phyloP scores from a whole-genome alignment of 306 rosid species.

The Malus fusca region DNA sequence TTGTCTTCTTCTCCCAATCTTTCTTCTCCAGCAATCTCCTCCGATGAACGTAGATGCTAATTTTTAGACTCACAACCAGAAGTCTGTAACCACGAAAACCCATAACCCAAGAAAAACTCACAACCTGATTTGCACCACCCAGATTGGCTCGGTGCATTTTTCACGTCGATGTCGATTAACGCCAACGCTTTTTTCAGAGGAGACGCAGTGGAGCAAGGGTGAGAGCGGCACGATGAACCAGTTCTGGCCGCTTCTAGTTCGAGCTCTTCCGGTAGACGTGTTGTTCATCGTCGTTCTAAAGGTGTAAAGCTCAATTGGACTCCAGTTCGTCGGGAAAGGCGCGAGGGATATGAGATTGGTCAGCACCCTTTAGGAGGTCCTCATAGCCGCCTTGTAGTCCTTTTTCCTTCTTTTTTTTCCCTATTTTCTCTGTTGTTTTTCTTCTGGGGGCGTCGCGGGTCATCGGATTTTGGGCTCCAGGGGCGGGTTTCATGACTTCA shows the following conservation, averaged over 20 bases:
- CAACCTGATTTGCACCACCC: too few relatives aligned
- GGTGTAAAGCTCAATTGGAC: conserved; percentile 75
- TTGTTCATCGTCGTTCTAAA: conserved; percentile 79
- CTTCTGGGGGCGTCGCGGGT: too few relatives aligned
- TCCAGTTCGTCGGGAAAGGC: conserved; percentile 55
- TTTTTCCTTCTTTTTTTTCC: too few relatives aligned
- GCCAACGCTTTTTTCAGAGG: conserved; percentile 76
- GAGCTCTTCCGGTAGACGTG: conserved; percentile 64
- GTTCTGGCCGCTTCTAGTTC: conserved; percentile 72
- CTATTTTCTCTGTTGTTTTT: too few relatives aligned
- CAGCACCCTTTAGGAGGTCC: conserved; percentile 76
- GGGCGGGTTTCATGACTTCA: too few relatives aligned
- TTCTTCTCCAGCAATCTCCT: too few relatives aligned
- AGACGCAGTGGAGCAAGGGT: conserved; percentile 95
- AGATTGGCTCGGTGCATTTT: conserved; percentile 75
- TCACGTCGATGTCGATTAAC: conserved; percentile 83
- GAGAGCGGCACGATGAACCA: conserved; percentile 60
- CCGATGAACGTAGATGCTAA: too few relatives aligned
- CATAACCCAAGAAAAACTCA: too few relatives aligned
- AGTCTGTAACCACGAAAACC: too few relatives aligned
- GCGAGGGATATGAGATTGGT: conserved; percentile 82
- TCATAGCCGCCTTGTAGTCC: conserved; percentile 52
- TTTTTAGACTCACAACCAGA: too few relatives aligned
- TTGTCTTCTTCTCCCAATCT: too few relatives aligned
- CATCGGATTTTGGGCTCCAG: too few relatives aligned